phyloP scores from a whole-genome alignment of 345 rosid species.

The Geranium brycei region DNA sequence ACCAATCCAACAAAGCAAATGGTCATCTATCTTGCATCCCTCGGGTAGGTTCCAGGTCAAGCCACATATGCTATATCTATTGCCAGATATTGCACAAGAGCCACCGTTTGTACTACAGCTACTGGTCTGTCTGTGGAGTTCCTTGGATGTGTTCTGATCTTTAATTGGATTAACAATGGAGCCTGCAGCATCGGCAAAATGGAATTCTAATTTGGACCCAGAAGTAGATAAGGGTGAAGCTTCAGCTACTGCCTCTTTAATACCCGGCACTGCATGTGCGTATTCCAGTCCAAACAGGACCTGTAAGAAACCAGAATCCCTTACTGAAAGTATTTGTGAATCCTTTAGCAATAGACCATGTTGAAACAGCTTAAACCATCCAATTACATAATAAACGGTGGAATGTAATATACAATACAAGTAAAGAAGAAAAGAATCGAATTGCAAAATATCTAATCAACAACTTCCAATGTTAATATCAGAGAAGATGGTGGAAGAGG shows the following conservation, averaged over 20 bases:
- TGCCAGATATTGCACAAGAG: slow-evolving; percentile 12
- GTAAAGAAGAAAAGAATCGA: too few species aligned
- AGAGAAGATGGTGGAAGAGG: background rate
- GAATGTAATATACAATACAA: background rate
- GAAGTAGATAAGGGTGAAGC: slow-evolving; percentile 16
- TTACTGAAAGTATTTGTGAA: too few species aligned
- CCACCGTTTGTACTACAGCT: slow-evolving; percentile 15
- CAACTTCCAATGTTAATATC: background rate
- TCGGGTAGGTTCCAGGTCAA: slow-evolving; percentile 56
- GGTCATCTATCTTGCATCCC: slow-evolving; percentile 55
- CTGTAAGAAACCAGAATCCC: slow-evolving; percentile 22
- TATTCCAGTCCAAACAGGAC: slow-evolving; percentile 84
- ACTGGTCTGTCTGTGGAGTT: slow-evolving; percentile 15
- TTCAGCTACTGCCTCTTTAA: slow-evolving; percentile 34
- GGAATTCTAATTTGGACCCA: slow-evolving; percentile 16
- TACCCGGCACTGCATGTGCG: slow-evolving; percentile 38
- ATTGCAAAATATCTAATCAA: background rate
- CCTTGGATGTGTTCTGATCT: slow-evolving; percentile 17
- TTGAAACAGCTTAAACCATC: background rate
- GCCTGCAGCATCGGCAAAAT: slow-evolving; percentile 48
- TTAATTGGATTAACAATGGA: slow-evolving; percentile 38
- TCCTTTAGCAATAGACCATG: background rate
- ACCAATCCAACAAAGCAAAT: slow-evolving; percentile 68
- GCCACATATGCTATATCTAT: slow-evolving; percentile 50
- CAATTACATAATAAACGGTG: background rate